phyloP scores from a whole-genome alignment of 345 rosid genomes.

The Diplotaxis tenuifolia region DNA sequence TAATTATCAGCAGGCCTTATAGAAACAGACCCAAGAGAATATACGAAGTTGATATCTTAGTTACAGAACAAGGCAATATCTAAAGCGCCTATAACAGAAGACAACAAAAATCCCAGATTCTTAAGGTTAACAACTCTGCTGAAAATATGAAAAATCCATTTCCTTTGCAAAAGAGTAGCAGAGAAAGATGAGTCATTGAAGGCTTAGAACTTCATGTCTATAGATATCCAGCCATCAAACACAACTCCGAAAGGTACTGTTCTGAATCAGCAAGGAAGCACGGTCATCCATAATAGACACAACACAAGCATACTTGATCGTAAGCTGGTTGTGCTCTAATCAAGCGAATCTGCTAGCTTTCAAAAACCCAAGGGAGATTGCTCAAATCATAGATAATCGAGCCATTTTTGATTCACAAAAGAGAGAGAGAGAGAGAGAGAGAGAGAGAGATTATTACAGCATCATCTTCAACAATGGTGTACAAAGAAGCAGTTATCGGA shows the following conservation, averaged over 20 bases:
- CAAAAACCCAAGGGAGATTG: background rate
- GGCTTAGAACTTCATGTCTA: background rate
- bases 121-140: background rate
- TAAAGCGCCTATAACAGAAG: background rate
- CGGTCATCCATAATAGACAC: background rate
- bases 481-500: background rate
- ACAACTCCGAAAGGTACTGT: no score
- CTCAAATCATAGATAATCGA: constrained; percentile 7
- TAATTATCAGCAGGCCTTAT: background rate
- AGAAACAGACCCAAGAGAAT: background rate
- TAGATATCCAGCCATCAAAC: background rate
- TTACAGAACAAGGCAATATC: no score
- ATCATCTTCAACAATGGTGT: background rate
- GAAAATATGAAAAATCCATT: no score
- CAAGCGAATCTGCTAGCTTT: background rate
- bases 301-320: background rate
- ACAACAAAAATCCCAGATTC: background rate
- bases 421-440: no score
- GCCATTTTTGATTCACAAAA: background rate
- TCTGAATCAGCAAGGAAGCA: no score
- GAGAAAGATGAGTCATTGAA: background rate
- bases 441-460: background rate
- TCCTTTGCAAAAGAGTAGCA: background rate
- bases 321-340: background rate
- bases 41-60: background rate